Base-by-base conservation (phyloP, 169 alveolate genomes). In the Cryptosporidium xiaoi region DNA sequence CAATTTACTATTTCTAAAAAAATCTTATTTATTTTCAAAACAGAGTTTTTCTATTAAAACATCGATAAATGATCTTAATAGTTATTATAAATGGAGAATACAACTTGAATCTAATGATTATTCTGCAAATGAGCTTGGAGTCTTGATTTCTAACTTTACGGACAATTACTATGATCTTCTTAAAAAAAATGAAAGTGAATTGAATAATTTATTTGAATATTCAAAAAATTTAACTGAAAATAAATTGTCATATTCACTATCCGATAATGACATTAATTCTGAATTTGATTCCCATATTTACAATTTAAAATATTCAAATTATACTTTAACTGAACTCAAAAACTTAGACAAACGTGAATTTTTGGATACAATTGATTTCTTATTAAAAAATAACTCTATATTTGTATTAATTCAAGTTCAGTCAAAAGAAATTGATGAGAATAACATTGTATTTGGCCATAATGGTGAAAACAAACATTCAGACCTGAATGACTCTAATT, bases 41-140 rank as follows among this genome's bases (percentile, higher is more conserved):
- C 50, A 33, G 13, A 67, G 64, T 50, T 27, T 67, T 44, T 50
- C 65, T 29, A 24, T 67, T 18, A 67, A 67, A 31, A 67, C 82
- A 5, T 67, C 65, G 0, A 27, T 67, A 15, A 31, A 67, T 29
- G 34, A 7, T 6, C 53, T 67, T 67, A 64, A 67, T 15, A 50
- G 82, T 33, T 67, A 67, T 33, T 51, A 48, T 46, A 67, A 51
- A n/a, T 67, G 82, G 82, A 67, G 82, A 40, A 48, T 67, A 29
- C 40, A 13, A 33, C 64, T 67, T 12, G 82, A 67, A 24, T 67
- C 82, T 15, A 50, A 64, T 40, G 65, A 67, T n/a, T 20, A 46
- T 18, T 50, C 82, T 33, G 82, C 82, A 16, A 67, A 67, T 20
- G 82, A 67, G 16, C 53, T 67, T 18, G 82, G 82, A 24, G 20